Conservation (phyloP, 805 yeast species). For the Candida gorgasii region DNA sequence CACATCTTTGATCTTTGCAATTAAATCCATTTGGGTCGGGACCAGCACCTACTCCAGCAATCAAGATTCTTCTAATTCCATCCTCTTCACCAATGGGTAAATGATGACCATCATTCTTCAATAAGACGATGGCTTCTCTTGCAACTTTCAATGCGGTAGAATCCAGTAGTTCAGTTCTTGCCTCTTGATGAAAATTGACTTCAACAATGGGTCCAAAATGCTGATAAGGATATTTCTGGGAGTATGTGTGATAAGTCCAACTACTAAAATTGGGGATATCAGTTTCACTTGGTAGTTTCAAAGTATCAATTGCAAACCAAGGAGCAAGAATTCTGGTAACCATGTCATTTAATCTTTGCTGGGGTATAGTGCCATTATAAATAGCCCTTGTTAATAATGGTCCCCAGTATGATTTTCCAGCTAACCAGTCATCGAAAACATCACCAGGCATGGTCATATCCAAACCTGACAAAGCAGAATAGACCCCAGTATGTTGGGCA, state of each 20-base stretch:
- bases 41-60: conserved; percentile 58
- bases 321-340: conserved; percentile 60
- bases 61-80: conserved; percentile 41
- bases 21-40: conserved; percentile 52
- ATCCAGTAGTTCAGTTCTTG: conserved; percentile 48
- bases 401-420: conserved; percentile 59
- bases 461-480: conserved; percentile 56
- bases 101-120: conserved; percentile 52
- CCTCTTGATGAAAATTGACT: conserved; percentile 57
- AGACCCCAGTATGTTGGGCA: conserved; percentile 61
- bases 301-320: conserved; percentile 46
- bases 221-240: conserved; percentile 55
- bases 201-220: conserved; percentile 54
- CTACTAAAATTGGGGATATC: conserved; percentile 56
- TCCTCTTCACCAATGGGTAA: conserved; percentile 51
- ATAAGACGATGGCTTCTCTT: conserved; percentile 55
- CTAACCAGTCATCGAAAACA: conserved; percentile 51
- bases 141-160: conserved; percentile 54
- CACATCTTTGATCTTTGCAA: conserved; percentile 53
- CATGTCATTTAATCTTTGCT: conserved; percentile 60
- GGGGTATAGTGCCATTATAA: conserved; percentile 55
- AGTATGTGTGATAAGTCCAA: conserved; percentile 57
- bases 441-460: conserved; percentile 72
- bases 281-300: conserved; percentile 39
- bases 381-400: conserved; percentile 55